phyloP scores from a whole-genome alignment of 2,329 filamentous ascomycete genomes.

The Scedosporium boydii region DNA sequence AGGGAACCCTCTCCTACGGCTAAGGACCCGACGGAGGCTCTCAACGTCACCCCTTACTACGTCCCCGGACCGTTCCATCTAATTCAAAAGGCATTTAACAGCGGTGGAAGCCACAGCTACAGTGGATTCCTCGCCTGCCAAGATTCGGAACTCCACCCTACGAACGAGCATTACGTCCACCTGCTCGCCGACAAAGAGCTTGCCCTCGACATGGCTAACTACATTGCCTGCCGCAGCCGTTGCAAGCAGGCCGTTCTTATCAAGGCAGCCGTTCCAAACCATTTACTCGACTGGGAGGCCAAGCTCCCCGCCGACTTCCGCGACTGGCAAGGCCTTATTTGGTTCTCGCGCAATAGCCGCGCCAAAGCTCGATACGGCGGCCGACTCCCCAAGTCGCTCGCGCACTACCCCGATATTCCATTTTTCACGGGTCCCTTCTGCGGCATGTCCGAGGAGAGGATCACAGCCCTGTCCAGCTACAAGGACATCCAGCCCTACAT shows the following conservation, averaged over 20 bases:
- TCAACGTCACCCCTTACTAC: not conserved
- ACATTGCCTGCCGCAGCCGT: constrained; percentile 1
- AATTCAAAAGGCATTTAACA: not conserved
- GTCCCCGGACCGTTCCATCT: not conserved
- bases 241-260: not conserved
- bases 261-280: not conserved
- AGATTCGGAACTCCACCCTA: constrained; percentile 1
- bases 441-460: constrained; percentile 3
- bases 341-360: constrained; percentile 1
- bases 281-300: not conserved
- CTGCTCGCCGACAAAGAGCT: constrained; percentile 1
- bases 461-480: not conserved
- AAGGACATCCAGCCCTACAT: not conserved
- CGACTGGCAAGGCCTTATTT: constrained; percentile 3
- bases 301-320: not conserved
- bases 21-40: not conserved
- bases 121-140: not conserved
- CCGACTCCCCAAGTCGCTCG: not conserved
- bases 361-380: not conserved
- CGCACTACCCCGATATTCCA: not conserved
- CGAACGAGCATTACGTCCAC: constrained; percentile 3
- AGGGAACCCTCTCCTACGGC: not conserved
- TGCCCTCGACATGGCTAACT: not conserved
- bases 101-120: not conserved
- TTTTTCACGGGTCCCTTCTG: constrained; percentile 2